Conservation (phyloP, 306 rosid species). For the Mimosa bimucronata region DNA sequence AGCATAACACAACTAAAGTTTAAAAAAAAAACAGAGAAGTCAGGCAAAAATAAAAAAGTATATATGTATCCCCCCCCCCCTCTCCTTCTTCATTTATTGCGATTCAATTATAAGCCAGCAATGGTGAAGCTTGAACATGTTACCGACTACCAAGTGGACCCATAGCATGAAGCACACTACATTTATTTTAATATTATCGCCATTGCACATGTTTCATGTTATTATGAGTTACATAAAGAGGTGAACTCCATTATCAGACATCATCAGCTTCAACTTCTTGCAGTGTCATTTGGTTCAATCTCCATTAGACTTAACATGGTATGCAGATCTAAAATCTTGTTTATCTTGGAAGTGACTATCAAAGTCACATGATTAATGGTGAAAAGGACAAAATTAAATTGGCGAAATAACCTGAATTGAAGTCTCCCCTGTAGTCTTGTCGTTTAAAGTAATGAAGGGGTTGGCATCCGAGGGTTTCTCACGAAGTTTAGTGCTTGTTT, state of each 20-base stretch:
- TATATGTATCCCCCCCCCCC: too few relatives aligned
- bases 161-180: neutral
- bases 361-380: neutral
- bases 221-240: neutral
- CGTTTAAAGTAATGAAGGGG: constrained; percentile 46
- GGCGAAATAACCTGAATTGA: constrained; percentile 30
- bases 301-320: neutral
- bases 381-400: constrained; percentile 3
- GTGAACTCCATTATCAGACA: neutral
- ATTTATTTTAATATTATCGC: neutral
- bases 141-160: constrained; percentile 15
- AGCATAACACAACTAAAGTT: neutral
- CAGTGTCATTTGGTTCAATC: neutral
- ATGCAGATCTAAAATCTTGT: neutral
- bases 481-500: constrained; percentile 12
- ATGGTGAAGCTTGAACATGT: neutral
- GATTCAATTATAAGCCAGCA: neutral
- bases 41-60: constrained; percentile 1
- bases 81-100: neutral
- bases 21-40: neutral
- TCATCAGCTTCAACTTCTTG: neutral
- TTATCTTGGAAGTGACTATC: neutral
- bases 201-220: neutral
- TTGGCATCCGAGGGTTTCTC: constrained; percentile 48
- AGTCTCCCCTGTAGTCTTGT: constrained; percentile 25